phyloP scores from a whole-genome alignment of 805 yeast genomes.

The Candida railenensis region DNA sequence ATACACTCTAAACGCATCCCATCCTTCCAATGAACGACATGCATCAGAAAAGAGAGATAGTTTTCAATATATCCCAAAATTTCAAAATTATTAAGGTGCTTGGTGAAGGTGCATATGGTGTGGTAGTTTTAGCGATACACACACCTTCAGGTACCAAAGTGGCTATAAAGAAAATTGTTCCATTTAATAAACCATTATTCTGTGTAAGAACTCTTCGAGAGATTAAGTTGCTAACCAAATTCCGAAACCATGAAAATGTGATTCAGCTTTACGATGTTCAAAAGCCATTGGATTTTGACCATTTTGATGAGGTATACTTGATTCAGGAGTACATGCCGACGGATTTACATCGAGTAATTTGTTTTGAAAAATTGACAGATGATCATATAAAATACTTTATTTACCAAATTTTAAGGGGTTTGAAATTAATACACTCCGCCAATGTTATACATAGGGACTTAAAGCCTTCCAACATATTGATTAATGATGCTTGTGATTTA shows the following conservation, averaged over 20 bases:
- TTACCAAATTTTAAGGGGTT: conserved; percentile 68
- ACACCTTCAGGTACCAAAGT: conserved; percentile 60
- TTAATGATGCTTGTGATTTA: conserved; percentile 70
- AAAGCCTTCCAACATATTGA: conserved; percentile 69
- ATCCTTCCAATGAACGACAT: no score
- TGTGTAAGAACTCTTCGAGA: conserved; percentile 73
- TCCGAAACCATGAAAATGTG: conserved; percentile 67
- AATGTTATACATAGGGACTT: conserved; percentile 75
- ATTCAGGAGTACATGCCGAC: conserved; percentile 80
- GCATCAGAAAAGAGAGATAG: conserved; percentile 2
- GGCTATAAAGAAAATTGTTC: conserved; percentile 76
- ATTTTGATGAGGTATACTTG: conserved; percentile 68
- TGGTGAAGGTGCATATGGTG: conserved; percentile 84
- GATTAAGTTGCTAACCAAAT: conserved; percentile 60
- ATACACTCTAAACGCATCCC: no score
- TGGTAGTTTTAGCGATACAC: conserved; percentile 70
- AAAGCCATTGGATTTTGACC: conserved; percentile 56
- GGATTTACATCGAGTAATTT: conserved; percentile 64
- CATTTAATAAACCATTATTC: conserved; percentile 63
- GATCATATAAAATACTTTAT: conserved; percentile 70
- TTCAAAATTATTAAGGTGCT: conserved; percentile 71
- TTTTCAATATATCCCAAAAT: conserved; percentile 81
- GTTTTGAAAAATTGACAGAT: conserved; percentile 54
- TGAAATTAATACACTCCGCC: conserved; percentile 70
- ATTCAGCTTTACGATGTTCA: conserved; percentile 66